A percentile compares a stretch with the other conserved stretches of the same genome.
Evolutionary conservation across 371 early-diverging fungal species (phyloP).

Genomic region (Actinomortierella wolfii): DNA sequence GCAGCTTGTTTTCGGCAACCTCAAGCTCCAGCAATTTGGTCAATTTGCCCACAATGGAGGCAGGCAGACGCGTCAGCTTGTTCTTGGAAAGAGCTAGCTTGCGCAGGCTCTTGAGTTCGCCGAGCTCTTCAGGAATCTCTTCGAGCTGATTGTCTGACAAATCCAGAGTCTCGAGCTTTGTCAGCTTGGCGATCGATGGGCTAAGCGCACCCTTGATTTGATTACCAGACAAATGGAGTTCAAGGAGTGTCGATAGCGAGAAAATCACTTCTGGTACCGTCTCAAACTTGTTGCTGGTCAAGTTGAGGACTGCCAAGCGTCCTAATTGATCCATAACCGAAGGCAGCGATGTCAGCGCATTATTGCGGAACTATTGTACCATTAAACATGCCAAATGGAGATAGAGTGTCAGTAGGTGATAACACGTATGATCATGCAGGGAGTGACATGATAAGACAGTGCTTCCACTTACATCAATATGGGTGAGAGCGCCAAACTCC

Average conservation of each 20-base stretch:
- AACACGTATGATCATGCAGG: too few relatives aligned
- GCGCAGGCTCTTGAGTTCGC: slow-evolving; percentile 51
- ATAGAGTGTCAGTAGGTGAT: background rate
- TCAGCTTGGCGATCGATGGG: slow-evolving; percentile 36
- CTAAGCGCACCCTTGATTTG: slow-evolving; percentile 46
- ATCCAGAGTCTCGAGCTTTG: slow-evolving; percentile 59
- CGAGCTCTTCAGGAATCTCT: slow-evolving; percentile 54
- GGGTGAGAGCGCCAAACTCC: slow-evolving; percentile 65
- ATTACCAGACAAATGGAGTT: slow-evolving; percentile 58
- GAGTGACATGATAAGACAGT: background rate
- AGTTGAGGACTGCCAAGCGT: slow-evolving; percentile 50
- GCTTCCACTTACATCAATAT: slow-evolving; percentile 63
- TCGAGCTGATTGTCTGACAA: slow-evolving; percentile 66
- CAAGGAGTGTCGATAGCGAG: slow-evolving; percentile 48
- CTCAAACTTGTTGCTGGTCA: slow-evolving; percentile 55
- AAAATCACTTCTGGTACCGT: slow-evolving; percentile 52
- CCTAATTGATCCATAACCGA: slow-evolving; percentile 48
- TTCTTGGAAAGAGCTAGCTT: slow-evolving; percentile 64
- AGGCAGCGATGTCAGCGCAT: slow-evolving; percentile 57
- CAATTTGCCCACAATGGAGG: slow-evolving; percentile 36
- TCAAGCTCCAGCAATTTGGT: slow-evolving; percentile 55
- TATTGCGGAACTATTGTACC: slow-evolving; percentile 56
- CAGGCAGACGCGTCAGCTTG: slow-evolving; percentile 55
- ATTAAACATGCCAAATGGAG: background rate
- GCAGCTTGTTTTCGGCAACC: slow-evolving; percentile 54